A percentile compares a stretch with the other conserved stretches of the same genome.
These are phyloP conservation scores for Penicillium brasilianum DNA, from an alignment of 2,329 filamentous ascomycete genomes.

Conservation along the genomic window DNA sequence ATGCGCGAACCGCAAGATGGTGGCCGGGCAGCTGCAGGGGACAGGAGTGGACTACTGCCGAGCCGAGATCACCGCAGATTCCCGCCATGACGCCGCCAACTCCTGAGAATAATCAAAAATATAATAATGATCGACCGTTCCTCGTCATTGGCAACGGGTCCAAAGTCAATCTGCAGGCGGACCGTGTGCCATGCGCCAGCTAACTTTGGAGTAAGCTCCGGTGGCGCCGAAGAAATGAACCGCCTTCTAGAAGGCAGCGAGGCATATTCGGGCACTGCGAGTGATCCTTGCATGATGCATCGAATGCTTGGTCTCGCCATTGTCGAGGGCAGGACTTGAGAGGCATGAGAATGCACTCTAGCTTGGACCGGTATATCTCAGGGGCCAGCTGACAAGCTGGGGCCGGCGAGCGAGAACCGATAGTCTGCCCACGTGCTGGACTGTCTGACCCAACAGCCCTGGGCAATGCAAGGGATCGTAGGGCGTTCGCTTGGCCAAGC, in stretches of 20 bases:
- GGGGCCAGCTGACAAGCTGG: not conserved
- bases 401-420: not conserved
- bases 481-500: conserved; percentile 10
- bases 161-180: conserved; percentile 11
- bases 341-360: too few species aligned
- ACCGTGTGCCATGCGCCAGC: conserved; percentile 3
- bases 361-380: not conserved
- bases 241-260: conserved; percentile 2
- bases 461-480: not conserved
- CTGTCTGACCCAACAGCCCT: not conserved
- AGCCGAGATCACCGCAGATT: conserved; percentile 1
- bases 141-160: not conserved
- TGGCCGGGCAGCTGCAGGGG: not conserved
- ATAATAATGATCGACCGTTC: not conserved
- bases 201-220: conserved; percentile 8
- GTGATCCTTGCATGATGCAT: not conserved
- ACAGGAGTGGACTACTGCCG: not conserved
- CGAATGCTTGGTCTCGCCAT: not conserved
- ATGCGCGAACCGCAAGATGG: conserved; percentile 5
- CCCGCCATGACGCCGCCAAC: not conserved
- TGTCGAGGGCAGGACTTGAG: not conserved
- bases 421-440: not conserved
- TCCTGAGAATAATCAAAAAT: conserved; percentile 10
- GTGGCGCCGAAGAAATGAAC: conserved; percentile 1
- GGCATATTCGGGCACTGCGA: not conserved